Conservation (phyloP, 305 asterid genomes). For the Plantago lanceolata region DNA sequence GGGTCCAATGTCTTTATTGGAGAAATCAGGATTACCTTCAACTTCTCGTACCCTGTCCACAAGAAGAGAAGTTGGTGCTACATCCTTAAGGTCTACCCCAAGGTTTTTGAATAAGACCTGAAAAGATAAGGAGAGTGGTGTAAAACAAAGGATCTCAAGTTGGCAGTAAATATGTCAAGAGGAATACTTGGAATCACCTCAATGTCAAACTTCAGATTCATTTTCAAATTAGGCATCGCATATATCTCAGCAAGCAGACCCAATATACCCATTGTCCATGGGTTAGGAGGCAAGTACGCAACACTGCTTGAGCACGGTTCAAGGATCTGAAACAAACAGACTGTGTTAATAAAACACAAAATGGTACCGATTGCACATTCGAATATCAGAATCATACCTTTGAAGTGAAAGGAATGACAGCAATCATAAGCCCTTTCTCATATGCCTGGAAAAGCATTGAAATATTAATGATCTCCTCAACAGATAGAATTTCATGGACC, state of each 20-base stretch:
- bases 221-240: slow-evolving; percentile 93
- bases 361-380: slow-evolving; percentile 5
- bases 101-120: slow-evolving; percentile 94
- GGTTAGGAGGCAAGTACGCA: slow-evolving; percentile 97
- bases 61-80: slow-evolving; percentile 76
- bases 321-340: slow-evolving; percentile 53
- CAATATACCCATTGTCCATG: slow-evolving; percentile 99
- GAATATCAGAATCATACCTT: slow-evolving; percentile 52
- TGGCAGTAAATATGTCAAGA: background rate
- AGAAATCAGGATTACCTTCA: slow-evolving; percentile 98
- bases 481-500: background rate
- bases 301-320: slow-evolving; percentile 91
- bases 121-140: slow-evolving; percentile 23
- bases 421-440: slow-evolving; percentile 95
- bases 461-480: background rate
- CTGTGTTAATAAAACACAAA: slow-evolving; percentile 17
- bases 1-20: slow-evolving; percentile 72
- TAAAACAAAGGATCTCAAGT: background rate
- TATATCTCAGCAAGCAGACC: slow-evolving; percentile 90
- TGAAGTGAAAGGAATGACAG: slow-evolving; percentile 93
- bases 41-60: slow-evolving; percentile 77
- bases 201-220: slow-evolving; percentile 96
- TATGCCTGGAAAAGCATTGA: slow-evolving; percentile 67
- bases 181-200: slow-evolving; percentile 49
- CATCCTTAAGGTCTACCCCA: slow-evolving; percentile 85